Base-by-base conservation (phyloP, 257 asterid genomes). In the Solanum piurae region DNA sequence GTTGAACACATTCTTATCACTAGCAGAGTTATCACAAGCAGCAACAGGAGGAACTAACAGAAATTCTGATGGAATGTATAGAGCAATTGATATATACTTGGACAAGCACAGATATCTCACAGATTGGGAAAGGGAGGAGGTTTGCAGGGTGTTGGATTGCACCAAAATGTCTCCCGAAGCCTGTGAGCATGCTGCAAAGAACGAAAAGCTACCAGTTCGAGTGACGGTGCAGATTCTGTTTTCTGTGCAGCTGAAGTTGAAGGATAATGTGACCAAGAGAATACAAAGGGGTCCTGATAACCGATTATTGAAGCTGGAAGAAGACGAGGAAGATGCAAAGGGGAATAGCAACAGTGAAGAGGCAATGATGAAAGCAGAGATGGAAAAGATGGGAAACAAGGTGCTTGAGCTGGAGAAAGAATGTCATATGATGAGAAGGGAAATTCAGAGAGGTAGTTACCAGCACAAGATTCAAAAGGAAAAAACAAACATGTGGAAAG, bases 51-150 rank as follows among this genome's bases (percentile, higher is more conserved):
- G 92, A 64, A 89, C 87, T 0, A 88, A 62, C 9, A 75, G 92
- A 21, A 86, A 37, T 11, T 86, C 90, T 0, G 99, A 95, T 37
- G 96, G 95, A 5, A 66, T 94, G 7, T 97, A 96, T 88, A 91
- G 92, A 82, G 99, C 98, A 23, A 66, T 97, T 0, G 95, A 94
- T 10, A 76, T 94, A 0, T 95, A 92, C 86, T 60, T 97, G 36
- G 99, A 95, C 87, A 97, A 89, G 91, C 99, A 95, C 79, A 73
- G 88, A 46, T 89, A 95, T 42, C 83, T 97, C 55, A 95, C 91
- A 1, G 97, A 93, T 21, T 83, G 93, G 8, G 98, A 97, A 87
- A 87, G 90, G 82, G 98, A 95, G 86, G 93, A 92, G 12, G 38
- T 94, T 4, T 97, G 99, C 82, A 83, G 68, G 80, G 85, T 91